Conservation (phyloP, 2,329 filamentous ascomycete genomes). For the Nemania abortiva region DNA sequence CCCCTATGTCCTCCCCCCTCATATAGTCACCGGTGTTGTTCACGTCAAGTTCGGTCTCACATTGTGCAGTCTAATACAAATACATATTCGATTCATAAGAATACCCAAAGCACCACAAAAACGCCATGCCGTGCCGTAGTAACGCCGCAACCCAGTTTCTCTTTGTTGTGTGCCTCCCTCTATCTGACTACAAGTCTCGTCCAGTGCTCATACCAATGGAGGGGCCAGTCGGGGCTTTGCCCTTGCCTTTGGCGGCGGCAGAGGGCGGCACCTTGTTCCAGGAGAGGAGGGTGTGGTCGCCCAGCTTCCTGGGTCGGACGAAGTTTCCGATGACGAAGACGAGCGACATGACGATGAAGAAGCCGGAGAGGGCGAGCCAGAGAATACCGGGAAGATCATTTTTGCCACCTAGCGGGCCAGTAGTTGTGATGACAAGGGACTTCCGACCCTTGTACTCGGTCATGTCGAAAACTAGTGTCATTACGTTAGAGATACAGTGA, state of each 20-base stretch:
- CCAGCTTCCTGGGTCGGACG: slow-evolving; percentile 95
- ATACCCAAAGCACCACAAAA: slow-evolving; percentile 23
- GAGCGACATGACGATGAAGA: slow-evolving; percentile 89
- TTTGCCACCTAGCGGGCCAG: slow-evolving; percentile 92
- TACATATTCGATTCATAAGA: slow-evolving; percentile 24
- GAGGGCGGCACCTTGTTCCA: slow-evolving; percentile 79
- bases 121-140: slow-evolving; percentile 33
- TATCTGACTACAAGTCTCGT: slow-evolving; percentile 62
- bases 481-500: slow-evolving; percentile 12
- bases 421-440: slow-evolving; percentile 87
- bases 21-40: not conserved
- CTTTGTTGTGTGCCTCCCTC: slow-evolving; percentile 38
- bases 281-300: slow-evolving; percentile 95
- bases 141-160: slow-evolving; percentile 29
- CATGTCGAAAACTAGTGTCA: slow-evolving; percentile 79
- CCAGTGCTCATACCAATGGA: slow-evolving; percentile 64
- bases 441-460: slow-evolving; percentile 86
- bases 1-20: too few species aligned
- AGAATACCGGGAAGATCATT: slow-evolving; percentile 97
- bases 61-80: slow-evolving; percentile 33
- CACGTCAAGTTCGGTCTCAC: slow-evolving; percentile 8
- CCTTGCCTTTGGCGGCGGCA: slow-evolving; percentile 52
- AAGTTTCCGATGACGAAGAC: slow-evolving; percentile 92
- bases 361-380: slow-evolving; percentile 91
- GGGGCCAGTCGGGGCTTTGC: slow-evolving; percentile 56